These are phyloP conservation scores for Lentinula sp. DNA, from an alignment of 768 basidiomycete genomes.

Conservation along the genomic window DNA sequence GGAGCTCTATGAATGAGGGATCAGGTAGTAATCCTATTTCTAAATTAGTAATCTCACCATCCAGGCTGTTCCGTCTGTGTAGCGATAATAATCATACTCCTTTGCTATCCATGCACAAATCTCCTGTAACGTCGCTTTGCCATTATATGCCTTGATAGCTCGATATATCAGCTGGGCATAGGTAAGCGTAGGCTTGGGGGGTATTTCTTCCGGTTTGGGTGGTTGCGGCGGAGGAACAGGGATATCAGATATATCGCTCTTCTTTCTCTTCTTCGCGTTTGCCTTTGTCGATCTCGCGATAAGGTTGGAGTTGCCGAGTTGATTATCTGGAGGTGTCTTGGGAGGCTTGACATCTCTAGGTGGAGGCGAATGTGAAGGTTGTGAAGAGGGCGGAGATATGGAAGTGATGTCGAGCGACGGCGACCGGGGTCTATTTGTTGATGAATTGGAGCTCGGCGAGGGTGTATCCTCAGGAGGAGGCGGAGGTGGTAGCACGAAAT, in stretches of 20 bases:
- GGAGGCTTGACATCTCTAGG: slow-evolving; percentile 23
- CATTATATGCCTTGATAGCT: slow-evolving; percentile 75
- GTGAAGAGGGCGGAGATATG: slow-evolving; percentile 76
- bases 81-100: slow-evolving; percentile 86
- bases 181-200: slow-evolving; percentile 84
- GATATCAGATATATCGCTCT: slow-evolving; percentile 35
- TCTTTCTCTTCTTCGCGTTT: slow-evolving; percentile 61
- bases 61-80: slow-evolving; percentile 81
- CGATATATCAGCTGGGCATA: slow-evolving; percentile 91
- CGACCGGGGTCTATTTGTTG: slow-evolving; percentile 61
- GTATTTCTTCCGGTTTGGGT: slow-evolving; percentile 69
- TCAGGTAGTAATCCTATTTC: slow-evolving; percentile 7
- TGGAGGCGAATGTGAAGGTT: slow-evolving; percentile 71
- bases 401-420: slow-evolving; percentile 81
- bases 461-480: slow-evolving; percentile 75
- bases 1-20: slow-evolving; percentile 58
- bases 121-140: slow-evolving; percentile 86
- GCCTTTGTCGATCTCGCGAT: slow-evolving; percentile 42
- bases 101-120: slow-evolving; percentile 90
- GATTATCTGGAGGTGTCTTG: slow-evolving; percentile 32
- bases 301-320: slow-evolving; percentile 59
- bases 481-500: slow-evolving; percentile 92
- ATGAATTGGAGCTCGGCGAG: slow-evolving; percentile 73
- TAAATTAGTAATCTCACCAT: slow-evolving; percentile 52
- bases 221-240: slow-evolving; percentile 23